These are phyloP conservation scores for Pseudozyma tsukubaensis DNA, from an alignment of 1,284 basidiomycete species.

Conservation along the genomic window DNA sequence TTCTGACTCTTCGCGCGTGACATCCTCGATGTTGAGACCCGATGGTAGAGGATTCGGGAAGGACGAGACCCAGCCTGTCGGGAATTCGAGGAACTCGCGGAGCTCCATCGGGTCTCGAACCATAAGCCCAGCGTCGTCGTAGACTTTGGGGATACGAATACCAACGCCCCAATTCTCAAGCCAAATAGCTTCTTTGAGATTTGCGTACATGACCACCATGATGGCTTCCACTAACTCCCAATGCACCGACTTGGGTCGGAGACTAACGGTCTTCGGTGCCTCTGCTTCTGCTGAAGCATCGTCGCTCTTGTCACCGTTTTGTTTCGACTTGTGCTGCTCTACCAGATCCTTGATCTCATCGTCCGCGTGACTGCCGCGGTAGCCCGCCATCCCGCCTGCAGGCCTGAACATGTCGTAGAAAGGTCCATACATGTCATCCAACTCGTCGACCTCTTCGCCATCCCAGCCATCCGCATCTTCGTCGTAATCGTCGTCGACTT, in stretches of 20 bases:
- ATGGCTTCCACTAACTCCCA: constrained; percentile 56
- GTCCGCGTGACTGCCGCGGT: constrained; percentile 29
- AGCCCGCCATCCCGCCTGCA: constrained; percentile 16
- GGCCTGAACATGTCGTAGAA: constrained; percentile 29
- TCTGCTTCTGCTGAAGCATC: not conserved
- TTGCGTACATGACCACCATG: constrained; percentile 58
- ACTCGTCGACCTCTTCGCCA: constrained; percentile 15
- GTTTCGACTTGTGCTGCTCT: constrained; percentile 6
- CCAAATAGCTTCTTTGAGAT: constrained; percentile 51
- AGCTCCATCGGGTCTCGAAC: constrained; percentile 38
- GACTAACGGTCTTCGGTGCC: constrained; percentile 3
- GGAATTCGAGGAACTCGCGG: constrained; percentile 36
- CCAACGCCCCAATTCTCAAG: constrained; percentile 52
- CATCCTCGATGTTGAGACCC: constrained; percentile 9
- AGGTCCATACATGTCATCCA: constrained; percentile 16
- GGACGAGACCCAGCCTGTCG: constrained; percentile 39
- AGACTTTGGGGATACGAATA: constrained; percentile 49
- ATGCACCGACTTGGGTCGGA: constrained; percentile 44
- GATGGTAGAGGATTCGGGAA: constrained; percentile 14
- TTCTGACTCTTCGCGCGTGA: not conserved
- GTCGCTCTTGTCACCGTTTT: not conserved
- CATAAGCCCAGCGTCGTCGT: constrained; percentile 19
- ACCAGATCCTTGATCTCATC: constrained; percentile 26
- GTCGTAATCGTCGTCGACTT: constrained; percentile 38
- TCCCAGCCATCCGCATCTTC: constrained; percentile 26